Base-by-base conservation (phyloP, 1,284 basidiomycete genomes). In the Leccinum ponderosum region DNA sequence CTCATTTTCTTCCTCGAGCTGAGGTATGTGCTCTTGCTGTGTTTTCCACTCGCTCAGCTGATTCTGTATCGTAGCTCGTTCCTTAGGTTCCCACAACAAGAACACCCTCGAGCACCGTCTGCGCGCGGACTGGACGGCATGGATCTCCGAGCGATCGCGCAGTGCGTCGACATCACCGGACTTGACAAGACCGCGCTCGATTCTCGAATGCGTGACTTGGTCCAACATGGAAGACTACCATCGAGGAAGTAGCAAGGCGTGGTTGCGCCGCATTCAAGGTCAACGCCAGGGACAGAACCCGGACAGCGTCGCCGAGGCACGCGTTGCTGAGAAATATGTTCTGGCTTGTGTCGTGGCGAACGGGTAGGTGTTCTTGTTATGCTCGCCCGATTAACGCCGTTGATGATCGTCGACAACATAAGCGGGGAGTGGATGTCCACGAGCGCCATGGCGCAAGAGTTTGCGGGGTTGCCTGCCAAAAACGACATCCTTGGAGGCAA, bases 181-280 rank as follows among this genome's bases (percentile, higher is more conserved):
- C 22, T 22, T 22, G 22, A 22, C 22, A 22, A 11, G 11, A 17
- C 44, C 37, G n/a, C 22, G 33, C 22, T 61, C 59, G 35, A 61
- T 73, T 3, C 69, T 84, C 1, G 73, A 78, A 9, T 70, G 69
- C 53, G 68, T 87, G 42, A 80, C 77, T 52, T 90, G 87, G 86
- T 77, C 83, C 3, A 86, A 90, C 68, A 77, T 80, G 22, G 89
- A 89, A 71, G 90, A 91, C 63, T 91, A 87, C 65, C 71, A 81
- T n/a, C 73, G 71, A 14, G 90, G 89, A 0, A 83, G 91, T 44
- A 89, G 89, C 66, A 84, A 78, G 63, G 69, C 81, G 11, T 91
- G 89, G 89, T 68, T 87, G 33, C 73, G 68, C 56, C 79, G 22
- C 52, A 75, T 81, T 9, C 68, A 71, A n/a, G 62, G 54, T 2